Evolutionary conservation across 1,284 basidiomycete species (phyloP).

Genomic region (Melampsora larici-populina): DNA sequence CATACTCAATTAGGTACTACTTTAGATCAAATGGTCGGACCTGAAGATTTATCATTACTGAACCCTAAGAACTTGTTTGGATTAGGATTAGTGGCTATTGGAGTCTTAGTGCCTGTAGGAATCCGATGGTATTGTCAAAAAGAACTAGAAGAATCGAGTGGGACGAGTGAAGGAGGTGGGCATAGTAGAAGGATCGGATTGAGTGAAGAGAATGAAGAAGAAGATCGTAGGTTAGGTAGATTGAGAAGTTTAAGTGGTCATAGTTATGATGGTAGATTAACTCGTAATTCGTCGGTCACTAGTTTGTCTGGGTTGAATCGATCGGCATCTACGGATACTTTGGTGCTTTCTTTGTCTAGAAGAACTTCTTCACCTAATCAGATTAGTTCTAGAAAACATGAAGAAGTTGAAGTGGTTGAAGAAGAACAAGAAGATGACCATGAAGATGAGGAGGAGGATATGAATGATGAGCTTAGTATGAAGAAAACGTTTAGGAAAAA

Average conservation of each 20-base stretch:
- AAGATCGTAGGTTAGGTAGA: not conserved
- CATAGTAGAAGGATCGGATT: constrained; percentile 1
- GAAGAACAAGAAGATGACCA: not conserved
- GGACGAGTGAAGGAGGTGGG: not conserved
- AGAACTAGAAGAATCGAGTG: constrained; percentile 6
- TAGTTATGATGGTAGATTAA: constrained; percentile 3
- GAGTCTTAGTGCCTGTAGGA: constrained; percentile 17
- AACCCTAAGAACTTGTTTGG: constrained; percentile 27
- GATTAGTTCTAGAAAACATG: not conserved
- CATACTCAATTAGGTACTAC: constrained; percentile 87
- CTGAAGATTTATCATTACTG: constrained; percentile 32
- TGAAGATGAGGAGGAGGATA: not conserved
- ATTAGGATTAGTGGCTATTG: constrained; percentile 15
- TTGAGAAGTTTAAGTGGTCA: constrained; percentile 16
- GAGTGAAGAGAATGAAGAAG: constrained; percentile 9
- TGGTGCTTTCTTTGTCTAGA: not conserved
- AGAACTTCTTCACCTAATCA: not conserved
- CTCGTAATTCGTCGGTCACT: not conserved
- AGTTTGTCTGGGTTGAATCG: not conserved
- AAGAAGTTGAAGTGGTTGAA: not conserved
- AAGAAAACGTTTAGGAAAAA: not conserved
- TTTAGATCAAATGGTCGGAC: constrained; percentile 58
- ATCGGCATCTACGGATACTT: not conserved
- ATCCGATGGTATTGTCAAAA: constrained; percentile 35
- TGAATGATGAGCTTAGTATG: not conserved